Evolutionary conservation across 192 early-diverging fungal species (phyloP), one percentile per base, ranked within the genome.

Genomic region (Podila horticola): DNA sequence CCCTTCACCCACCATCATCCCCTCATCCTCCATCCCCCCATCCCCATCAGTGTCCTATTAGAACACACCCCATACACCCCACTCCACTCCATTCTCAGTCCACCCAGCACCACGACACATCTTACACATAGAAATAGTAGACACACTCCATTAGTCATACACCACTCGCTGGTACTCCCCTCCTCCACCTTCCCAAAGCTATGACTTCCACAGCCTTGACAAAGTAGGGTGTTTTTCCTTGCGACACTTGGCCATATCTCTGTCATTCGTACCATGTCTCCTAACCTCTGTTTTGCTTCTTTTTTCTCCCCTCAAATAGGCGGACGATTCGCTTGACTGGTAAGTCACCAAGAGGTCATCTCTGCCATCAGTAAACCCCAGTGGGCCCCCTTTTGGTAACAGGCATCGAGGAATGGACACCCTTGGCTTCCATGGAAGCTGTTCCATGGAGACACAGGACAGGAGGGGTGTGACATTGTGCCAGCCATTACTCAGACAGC

Each of bases 251-350:
- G n/a, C 20, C 22, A 29, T 26, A 24, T 64, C 28, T 26, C 36
- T 26, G 3, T 60, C 24, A 5, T 29, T 62, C 8, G 6, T 4
- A 4, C 0, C 45, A 22, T 17, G 29, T 3, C 26, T 5, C 20
- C 30, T 36, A 60, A 33, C 29, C 51, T 51, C 50, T 26, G 49
- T 7, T 67, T 15, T 34, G 3, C 1, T 26, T 59, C 4, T 30
- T 63, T 0, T 49, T 50, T 33, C 34, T 29, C 49, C 2, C 36
- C 58, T 28, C 28, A 17, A 7, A 22, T 28, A 77, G 75, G 69
- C 63, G 69, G 52, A 41, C 69, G 17, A 62, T 77, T 67, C 75
- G 75, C 50, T 67, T 77, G 59, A 77, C 75, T 51, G 75, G 75
- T 77, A 77, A 69, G 49, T n/a, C 19, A 13, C 59, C 30, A 10